phyloP scores from a whole-genome alignment of 208 protist species.

The Lotmaria passim region DNA sequence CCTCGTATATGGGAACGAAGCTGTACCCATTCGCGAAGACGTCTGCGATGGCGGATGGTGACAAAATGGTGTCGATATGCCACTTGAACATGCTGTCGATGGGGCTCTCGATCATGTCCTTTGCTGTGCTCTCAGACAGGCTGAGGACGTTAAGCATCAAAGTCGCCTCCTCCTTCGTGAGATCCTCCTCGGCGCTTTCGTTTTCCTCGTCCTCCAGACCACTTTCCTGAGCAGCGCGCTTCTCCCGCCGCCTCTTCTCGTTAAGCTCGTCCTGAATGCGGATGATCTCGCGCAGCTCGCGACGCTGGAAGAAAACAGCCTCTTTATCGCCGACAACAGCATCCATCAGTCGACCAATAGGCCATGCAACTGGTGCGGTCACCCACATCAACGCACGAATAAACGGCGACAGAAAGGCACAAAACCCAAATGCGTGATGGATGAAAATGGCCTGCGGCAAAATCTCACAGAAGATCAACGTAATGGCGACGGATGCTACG shows the following conservation, averaged over 20 bases:
- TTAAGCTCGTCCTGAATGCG: slow-evolving; percentile 59
- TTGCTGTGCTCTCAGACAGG: slow-evolving; percentile 60
- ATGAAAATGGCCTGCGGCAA: slow-evolving; percentile 77
- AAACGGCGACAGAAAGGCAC: slow-evolving; percentile 57
- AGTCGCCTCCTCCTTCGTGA: slow-evolving; percentile 59
- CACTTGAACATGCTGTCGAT: slow-evolving; percentile 58
- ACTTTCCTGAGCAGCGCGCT: slow-evolving; percentile 28
- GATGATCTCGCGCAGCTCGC: slow-evolving; percentile 64
- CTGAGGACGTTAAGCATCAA: slow-evolving; percentile 78
- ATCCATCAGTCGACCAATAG: slow-evolving; percentile 71
- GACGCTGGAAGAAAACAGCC: slow-evolving; percentile 59
- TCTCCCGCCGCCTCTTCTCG: slow-evolving; percentile 26
- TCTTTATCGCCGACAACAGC: slow-evolving; percentile 67
- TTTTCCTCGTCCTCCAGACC: slow-evolving; percentile 28
- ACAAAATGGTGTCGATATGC: slow-evolving; percentile 52
- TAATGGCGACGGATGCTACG: slow-evolving; percentile 54
- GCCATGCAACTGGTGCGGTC: slow-evolving; percentile 63
- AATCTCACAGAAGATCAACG: slow-evolving; percentile 79
- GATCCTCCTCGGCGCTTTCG: slow-evolving; percentile 48
- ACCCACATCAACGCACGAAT: slow-evolving; percentile 62
- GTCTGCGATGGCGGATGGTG: slow-evolving; percentile 40
- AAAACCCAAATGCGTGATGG: slow-evolving; percentile 54
- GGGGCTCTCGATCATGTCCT: slow-evolving; percentile 45
- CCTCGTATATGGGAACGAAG: slow-evolving; percentile 65
- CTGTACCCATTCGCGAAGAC: slow-evolving; percentile 59